phyloP scores from a whole-genome alignment of 208 protist species.

The Vickermania ingenoplastis region DNA sequence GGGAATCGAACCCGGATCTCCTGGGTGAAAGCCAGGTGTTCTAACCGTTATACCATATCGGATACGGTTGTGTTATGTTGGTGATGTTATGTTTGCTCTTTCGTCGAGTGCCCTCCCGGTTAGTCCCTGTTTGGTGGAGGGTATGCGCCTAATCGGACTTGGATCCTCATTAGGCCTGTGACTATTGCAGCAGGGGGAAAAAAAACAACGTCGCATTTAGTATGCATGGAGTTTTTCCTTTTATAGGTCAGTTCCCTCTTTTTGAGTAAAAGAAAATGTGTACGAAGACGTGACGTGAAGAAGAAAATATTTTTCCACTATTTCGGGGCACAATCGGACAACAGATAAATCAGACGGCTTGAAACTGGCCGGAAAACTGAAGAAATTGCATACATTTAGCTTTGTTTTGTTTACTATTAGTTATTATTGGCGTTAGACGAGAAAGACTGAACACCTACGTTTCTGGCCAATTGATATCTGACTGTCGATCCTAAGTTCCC shows the following conservation, averaged over 20 bases:
- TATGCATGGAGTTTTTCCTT: no score
- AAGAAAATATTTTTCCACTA: background rate
- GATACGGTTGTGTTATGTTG: background rate
- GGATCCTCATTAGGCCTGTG: background rate
- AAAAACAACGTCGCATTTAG: background rate
- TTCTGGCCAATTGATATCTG: background rate
- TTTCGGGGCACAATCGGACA: no score
- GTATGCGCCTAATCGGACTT: background rate
- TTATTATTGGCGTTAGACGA: background rate
- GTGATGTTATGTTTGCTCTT: background rate
- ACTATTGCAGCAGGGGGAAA: background rate
- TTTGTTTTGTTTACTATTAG: background rate
- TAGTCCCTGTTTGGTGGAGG: background rate
- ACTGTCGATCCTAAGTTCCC: background rate
- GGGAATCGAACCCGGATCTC: slow-evolving; percentile 16
- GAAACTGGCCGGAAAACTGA: no score
- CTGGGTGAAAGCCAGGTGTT: slow-evolving; percentile 1
- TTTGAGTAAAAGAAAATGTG: no score
- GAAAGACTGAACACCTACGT: background rate
- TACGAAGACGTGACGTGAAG: no score
- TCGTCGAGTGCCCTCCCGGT: background rate
- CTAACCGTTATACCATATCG: background rate
- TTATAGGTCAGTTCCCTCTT: no score
- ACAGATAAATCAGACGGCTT: no score
- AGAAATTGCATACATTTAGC: no score